phyloP scores from a whole-genome alignment of 768 basidiomycete genomes.

The Coprinopsis cinerea region DNA sequence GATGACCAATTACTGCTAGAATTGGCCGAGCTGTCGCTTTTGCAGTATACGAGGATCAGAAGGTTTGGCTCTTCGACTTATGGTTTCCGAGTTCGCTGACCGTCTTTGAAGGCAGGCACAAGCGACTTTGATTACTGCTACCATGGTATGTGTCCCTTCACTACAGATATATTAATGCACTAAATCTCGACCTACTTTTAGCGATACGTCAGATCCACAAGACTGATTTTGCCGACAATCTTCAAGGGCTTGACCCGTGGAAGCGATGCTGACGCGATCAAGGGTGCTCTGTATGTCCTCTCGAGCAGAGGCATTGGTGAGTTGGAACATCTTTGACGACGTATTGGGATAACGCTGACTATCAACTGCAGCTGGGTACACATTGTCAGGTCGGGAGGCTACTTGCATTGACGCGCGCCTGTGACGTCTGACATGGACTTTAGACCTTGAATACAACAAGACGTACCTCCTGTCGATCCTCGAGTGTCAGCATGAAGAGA shows the following conservation, averaged over 20 bases:
- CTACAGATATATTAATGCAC: constrained; percentile 1
- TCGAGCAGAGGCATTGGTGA: constrained; percentile 67
- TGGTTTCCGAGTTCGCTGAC: background rate
- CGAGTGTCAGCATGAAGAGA: constrained; percentile 81
- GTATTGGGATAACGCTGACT: background rate
- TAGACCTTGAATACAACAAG: constrained; percentile 53
- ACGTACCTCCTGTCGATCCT: constrained; percentile 59
- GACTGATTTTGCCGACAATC: constrained; percentile 53
- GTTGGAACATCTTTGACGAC: constrained; percentile 14
- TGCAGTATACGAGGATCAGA: constrained; percentile 72
- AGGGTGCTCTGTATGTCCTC: constrained; percentile 83
- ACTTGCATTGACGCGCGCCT: background rate
- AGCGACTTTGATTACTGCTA: constrained; percentile 55
- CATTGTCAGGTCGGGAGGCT: constrained; percentile 56
- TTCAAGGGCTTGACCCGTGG: constrained; percentile 63
- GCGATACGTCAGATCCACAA: constrained; percentile 70
- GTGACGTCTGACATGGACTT: background rate
- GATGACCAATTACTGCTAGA: constrained; percentile 67
- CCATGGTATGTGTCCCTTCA: constrained; percentile 42
- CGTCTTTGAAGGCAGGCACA: constrained; percentile 53
- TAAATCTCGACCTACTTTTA: constrained; percentile 19
- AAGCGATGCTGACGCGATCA: constrained; percentile 88
- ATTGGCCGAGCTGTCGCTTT: constrained; percentile 68
- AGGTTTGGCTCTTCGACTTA: constrained; percentile 37
- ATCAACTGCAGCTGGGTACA: constrained; percentile 48